Base-by-base conservation (phyloP, 495 filamentous ascomycete species). In the Penicillium malachiteum region DNA sequence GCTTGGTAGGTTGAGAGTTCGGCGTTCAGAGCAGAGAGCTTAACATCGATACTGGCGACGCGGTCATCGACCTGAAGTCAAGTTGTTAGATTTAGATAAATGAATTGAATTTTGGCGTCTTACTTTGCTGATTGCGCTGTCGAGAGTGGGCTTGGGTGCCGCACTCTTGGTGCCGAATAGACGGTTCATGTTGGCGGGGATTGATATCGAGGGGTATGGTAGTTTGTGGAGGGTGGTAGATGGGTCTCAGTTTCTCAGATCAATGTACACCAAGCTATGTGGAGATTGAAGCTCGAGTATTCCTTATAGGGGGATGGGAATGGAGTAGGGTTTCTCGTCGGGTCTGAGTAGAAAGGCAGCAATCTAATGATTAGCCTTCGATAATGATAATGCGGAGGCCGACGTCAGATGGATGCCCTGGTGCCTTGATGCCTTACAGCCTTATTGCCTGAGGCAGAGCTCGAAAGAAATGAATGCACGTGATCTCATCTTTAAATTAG, bases 81-180 rank as follows among this genome's bases (percentile, higher is more conserved):
- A 52, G 44, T 54, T 48, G 63, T 26, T 42, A 39, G 50, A 16
- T 56, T 59, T 38, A 21, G 38, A 45, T 50, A 35, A 33, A 16
- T 33, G 46, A 40, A 42, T 32, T 31, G 42, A 60, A 31, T 13
- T 50, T 37, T 17, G 1, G 58, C 5, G 8, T 37, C 71, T 54
- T 76, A 97, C 87, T 81, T 89, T 95, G 63, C 79, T 71, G 60
- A 99, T 97, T 56, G 95, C 94, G 48, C 81, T 78, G 72, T 85
- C 83, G 38, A 99, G 89, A 45, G 89, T 96, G 3, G 94, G 89
- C 77, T 97, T 97, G 43, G 95, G 95, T 52, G 84, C 86, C 52
- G 90, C 86, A 75, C 81, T 91, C 74, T 91, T 94, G 45, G 87
- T 81, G 57, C 94, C 94, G 69, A 98, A 97, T 63, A 98, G 82